Evolutionary conservation across 441 rosid genomes (phyloP), one percentile per base, ranked within the genome.

Genomic region (Aleurites moluccanus): DNA sequence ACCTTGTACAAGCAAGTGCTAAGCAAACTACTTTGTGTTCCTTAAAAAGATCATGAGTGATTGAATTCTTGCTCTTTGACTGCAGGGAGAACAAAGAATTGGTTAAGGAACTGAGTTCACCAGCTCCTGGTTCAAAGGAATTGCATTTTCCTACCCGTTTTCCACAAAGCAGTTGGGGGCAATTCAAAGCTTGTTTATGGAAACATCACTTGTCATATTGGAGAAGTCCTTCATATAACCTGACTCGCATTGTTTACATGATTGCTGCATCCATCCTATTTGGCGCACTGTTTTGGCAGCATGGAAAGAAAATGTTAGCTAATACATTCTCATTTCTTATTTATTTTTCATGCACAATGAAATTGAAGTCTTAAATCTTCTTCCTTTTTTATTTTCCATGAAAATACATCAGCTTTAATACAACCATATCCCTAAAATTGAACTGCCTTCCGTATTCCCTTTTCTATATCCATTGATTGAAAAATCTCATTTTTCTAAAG

Each of bases 141-240:
- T 74, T 90, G 66, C 77, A 79, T 60, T 90, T 90, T 78, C 78
- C 85, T 1, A 82, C 82, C 6, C 80, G 84, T 33, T 87, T 77
- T 75, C 77, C 87, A 6, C 90, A 82, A 73, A 80, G 72, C 72
- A 87, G 84, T 64, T 82, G 79, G 81, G 89, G 79, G 78, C 89
- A 88, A 80, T 73, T 85, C 79, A 87, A 81, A 83, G 89, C 87
- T 76, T 91, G 87, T 84, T 87, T 89, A 53, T 90, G 90, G 94
- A 93, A 85, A 83, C 91, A 81, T 73, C 80, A 88, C 66, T 74
- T 85, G 78, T 90, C 94, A 4, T 90, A 92, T 64, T 92, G 96
- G 96, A 85, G 96, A 85, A 88, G 84, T 82, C 91, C 97, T 64
- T 78, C 85, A 1, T 85, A 89, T 73, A 92, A 92, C 78, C 73